Conservation (phyloP, 139 green algal genomes). For the Volvox reticuliferus region DNA sequence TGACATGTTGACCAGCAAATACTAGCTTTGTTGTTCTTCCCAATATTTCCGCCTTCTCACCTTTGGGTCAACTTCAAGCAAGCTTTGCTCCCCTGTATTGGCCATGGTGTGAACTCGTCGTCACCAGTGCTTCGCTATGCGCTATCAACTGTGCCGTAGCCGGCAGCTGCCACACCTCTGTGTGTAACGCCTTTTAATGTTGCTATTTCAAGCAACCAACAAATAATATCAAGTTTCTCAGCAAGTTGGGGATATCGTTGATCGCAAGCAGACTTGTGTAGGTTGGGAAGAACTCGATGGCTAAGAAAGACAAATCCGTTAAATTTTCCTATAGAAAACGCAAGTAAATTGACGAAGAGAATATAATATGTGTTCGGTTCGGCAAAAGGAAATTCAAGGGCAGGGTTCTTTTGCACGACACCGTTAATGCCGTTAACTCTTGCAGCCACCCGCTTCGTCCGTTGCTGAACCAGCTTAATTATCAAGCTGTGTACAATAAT, state of each 20-base stretch:
- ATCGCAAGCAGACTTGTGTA: background rate
- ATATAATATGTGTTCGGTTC: no score
- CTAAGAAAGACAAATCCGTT: no score
- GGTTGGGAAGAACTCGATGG: no score
- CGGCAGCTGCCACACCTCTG: background rate
- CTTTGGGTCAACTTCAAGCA: conserved; percentile 3
- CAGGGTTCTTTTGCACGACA: no score
- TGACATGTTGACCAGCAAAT: background rate
- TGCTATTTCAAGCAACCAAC: background rate
- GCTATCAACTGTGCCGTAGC: background rate
- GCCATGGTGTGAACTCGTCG: background rate
- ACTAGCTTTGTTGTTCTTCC: background rate
- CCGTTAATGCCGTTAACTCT: no score
- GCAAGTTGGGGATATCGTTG: background rate
- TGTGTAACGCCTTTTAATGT: background rate
- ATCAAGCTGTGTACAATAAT: no score
- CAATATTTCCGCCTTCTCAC: background rate
- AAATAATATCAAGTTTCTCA: background rate
- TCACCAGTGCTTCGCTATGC: background rate
- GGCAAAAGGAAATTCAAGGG: no score
- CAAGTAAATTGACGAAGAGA: no score
- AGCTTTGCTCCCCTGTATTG: background rate
- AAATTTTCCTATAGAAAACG: no score
- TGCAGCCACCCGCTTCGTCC: no score
- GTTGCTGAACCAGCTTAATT: no score